Evolutionary conservation across 2,329 filamentous ascomycete genomes (phyloP).

Genomic region (Fusarium fujikuroi): DNA sequence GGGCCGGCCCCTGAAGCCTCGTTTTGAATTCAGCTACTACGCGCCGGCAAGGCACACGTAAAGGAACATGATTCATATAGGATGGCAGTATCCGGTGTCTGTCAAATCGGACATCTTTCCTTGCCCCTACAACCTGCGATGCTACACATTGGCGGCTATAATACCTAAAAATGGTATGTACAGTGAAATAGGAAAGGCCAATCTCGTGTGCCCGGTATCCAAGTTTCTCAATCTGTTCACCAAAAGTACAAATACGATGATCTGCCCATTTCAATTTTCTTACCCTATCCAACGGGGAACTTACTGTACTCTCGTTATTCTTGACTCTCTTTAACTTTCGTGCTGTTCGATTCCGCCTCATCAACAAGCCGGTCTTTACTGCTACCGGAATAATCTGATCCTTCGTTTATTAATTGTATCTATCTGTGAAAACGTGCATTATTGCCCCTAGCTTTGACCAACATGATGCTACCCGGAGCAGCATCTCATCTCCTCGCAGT

Average conservation of each 20-base stretch:
- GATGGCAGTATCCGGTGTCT: fast-evolving
- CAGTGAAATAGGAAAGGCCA: fast-evolving
- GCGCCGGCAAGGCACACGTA: not conserved
- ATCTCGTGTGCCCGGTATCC: fast-evolving
- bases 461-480: not conserved
- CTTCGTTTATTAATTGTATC: not conserved
- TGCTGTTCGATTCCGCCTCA: fast-evolving
- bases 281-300: not conserved
- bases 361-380: not conserved
- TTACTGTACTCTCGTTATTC: not conserved
- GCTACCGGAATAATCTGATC: fast-evolving
- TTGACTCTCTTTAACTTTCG: fast-evolving
- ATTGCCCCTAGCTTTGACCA: fast-evolving
- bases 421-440: not conserved
- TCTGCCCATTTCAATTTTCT: not conserved
- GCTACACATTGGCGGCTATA: fast-evolving
- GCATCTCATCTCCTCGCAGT: fast-evolving
- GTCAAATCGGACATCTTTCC: not conserved
- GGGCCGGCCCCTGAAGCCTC: not conserved
- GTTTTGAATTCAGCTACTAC: not conserved
- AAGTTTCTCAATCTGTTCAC: not conserved
- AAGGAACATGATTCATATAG: not conserved
- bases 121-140: fast-evolving
- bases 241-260: not conserved
- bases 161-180: too few species aligned